Percentiles rank a stretch among this genome's conserved stretches.
phyloP scores from a whole-genome alignment of 1,139 yeast species.

The Protomyces arabidopsidicola region DNA sequence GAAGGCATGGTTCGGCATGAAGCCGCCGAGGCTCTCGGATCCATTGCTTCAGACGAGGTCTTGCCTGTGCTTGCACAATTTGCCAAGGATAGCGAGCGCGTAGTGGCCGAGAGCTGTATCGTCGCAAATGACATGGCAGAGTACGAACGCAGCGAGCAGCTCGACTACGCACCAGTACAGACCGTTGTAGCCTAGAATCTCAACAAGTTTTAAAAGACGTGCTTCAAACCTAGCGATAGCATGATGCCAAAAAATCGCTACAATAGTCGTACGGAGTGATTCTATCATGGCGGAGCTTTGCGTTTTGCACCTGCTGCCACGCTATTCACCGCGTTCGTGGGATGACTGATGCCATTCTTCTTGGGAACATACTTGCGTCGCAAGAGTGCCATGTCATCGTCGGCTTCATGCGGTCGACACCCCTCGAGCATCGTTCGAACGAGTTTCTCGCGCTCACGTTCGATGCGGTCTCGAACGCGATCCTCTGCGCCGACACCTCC shows the following conservation, averaged over 20 bases:
- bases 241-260: background rate
- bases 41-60: constrained; percentile 95
- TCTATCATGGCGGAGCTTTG: background rate
- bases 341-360: background rate
- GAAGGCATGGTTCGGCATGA: constrained; percentile 99
- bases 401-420: constrained; percentile 14
- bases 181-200: background rate
- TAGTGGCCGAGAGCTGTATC: constrained; percentile 91
- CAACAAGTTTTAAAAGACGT: background rate
- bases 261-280: background rate
- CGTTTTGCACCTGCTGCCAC: background rate
- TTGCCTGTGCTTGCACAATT: constrained; percentile 77
- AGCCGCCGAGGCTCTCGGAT: constrained; percentile 97
- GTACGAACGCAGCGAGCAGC: constrained; percentile 78
- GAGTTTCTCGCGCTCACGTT: constrained; percentile 29
- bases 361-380: background rate
- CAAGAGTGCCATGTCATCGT: constrained; percentile 20
- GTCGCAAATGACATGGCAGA: constrained; percentile 98
- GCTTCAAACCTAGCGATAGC: background rate
- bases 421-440: constrained; percentile 22
- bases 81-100: constrained; percentile 75
- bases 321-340: background rate
- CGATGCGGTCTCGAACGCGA: constrained; percentile 27
- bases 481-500: constrained; percentile 22
- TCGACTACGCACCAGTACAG: constrained; percentile 57